These are phyloP conservation scores for Daldinia grandis DNA, from an alignment of 495 filamentous ascomycete species.

Conservation along the genomic window DNA sequence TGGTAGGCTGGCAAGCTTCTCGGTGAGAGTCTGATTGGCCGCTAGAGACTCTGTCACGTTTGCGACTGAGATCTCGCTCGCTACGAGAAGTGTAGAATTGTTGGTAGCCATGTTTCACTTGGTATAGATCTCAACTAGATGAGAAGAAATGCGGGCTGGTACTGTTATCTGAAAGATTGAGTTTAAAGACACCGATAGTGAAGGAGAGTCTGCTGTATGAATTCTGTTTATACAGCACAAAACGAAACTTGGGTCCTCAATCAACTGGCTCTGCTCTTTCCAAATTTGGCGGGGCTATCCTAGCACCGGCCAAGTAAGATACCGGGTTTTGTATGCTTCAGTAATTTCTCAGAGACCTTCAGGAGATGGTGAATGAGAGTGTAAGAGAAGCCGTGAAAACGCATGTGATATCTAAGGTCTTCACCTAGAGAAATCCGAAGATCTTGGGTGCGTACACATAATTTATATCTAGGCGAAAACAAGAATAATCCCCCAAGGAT, in stretches of 20 bases:
- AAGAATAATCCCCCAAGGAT: background rate
- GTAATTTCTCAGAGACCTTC: background rate
- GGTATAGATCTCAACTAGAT: background rate
- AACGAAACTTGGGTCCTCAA: background rate
- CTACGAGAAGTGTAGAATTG: conserved; percentile 28
- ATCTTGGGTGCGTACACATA: background rate
- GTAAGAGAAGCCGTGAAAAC: background rate
- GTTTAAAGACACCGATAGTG: background rate
- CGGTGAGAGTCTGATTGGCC: conserved; percentile 28
- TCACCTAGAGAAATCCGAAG: background rate
- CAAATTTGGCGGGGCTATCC: background rate
- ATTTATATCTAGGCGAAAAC: conserved; percentile 6
- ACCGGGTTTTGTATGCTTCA: background rate
- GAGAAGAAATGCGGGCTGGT: background rate
- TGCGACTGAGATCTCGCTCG: conserved; percentile 35
- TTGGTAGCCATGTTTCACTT: conserved; percentile 34
- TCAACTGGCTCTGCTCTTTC: background rate
- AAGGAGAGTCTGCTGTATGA: background rate
- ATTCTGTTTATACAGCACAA: background rate
- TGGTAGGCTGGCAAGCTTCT: conserved; percentile 34
- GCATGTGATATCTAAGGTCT: background rate
- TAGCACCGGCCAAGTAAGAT: background rate
- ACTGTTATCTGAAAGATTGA: background rate
- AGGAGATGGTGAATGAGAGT: background rate
- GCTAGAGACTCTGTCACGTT: conserved; percentile 28